Conservation (phyloP, 108 stramenopile genomes). For the Pinguiococcus pyrenoidosus region DNA sequence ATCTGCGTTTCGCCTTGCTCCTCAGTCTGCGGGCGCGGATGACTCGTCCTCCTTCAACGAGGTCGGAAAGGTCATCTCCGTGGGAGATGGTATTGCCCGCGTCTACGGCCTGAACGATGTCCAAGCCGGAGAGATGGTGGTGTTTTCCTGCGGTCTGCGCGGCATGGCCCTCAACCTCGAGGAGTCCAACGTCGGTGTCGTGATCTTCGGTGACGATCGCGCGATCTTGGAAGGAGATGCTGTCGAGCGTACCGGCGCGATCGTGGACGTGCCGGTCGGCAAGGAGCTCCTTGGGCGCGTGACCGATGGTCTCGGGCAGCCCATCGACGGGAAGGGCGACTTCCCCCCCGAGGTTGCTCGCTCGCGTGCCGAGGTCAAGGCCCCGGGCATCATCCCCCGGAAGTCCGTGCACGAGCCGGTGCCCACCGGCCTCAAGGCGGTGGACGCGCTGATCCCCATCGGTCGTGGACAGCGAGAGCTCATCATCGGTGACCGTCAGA, state of each 20-base stretch:
- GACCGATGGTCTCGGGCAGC: constrained; percentile 80
- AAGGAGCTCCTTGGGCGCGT: constrained; percentile 92
- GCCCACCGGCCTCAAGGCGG: constrained; percentile 99
- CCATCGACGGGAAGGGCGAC: constrained; percentile 52
- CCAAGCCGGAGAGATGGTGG: constrained; percentile 99
- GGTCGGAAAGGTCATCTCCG: constrained; percentile 93
- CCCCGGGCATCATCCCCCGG: constrained; percentile 97
- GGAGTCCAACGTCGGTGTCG: constrained; percentile 98
- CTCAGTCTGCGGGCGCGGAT: too few species aligned
- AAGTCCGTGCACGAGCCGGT: constrained; percentile 98
- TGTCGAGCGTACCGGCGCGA: constrained; percentile 97
- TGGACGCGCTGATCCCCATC: constrained; percentile 98
- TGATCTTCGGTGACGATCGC: constrained; percentile 98
- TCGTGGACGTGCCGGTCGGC: constrained; percentile 98
- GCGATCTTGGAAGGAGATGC: constrained; percentile 97
- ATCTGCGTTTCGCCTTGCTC: too few species aligned
- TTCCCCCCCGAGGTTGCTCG: constrained; percentile 73
- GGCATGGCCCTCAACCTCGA: constrained; percentile 99
- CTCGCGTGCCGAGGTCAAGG: constrained; percentile 98
- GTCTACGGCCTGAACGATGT: constrained; percentile 98
- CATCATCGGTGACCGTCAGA: constrained; percentile 91
- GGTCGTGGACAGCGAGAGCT: constrained; percentile 91
- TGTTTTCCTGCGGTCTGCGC: constrained; percentile 81
- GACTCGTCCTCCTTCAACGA: constrained; percentile 41
- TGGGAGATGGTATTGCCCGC: constrained; percentile 99